Conservation (phyloP, 192 early-diverging fungal species). For the Gonapodya prolifera region DNA sequence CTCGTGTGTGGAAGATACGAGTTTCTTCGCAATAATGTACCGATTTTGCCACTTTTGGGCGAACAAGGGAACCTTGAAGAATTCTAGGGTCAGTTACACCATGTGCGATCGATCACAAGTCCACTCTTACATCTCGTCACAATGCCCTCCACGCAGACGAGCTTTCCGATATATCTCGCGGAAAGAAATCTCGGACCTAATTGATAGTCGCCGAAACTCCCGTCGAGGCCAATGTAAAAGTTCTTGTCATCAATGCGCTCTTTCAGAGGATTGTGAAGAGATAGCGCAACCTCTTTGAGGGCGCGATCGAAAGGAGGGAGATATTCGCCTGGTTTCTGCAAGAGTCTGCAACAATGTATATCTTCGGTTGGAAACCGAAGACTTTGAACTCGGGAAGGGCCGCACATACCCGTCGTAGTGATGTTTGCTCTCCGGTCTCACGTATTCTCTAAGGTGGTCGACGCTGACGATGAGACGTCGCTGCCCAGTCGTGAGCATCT, state of each 20-base stretch:
- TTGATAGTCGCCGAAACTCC: conserved; percentile 81
- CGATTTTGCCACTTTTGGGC: conserved; percentile 82
- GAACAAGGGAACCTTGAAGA: conserved; percentile 71
- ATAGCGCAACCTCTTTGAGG: conserved; percentile 40
- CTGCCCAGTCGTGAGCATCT: conserved; percentile 25
- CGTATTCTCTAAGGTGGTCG: conserved; percentile 71
- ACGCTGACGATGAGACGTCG: conserved; percentile 75
- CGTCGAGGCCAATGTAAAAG: conserved; percentile 74
- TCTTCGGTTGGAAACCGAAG: conserved; percentile 1
- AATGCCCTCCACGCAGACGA: conserved; percentile 92
- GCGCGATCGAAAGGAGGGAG: conserved; percentile 75
- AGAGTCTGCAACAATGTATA: no score
- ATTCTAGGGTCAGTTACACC: neutral
- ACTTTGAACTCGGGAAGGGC: neutral
- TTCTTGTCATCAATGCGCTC: conserved; percentile 24
- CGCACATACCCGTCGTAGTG: conserved; percentile 37
- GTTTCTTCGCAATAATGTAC: conserved; percentile 90
- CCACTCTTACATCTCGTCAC: conserved; percentile 73
- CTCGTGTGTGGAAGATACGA: conserved; percentile 62
- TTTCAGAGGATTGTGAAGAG: conserved; percentile 20
- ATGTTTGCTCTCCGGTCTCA: conserved; percentile 44
- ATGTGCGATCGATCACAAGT: neutral
- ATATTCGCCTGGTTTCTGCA: conserved; percentile 64
- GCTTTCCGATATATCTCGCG: conserved; percentile 65
- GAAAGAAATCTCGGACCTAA: conserved; percentile 76